A percentile compares a stretch with the other conserved stretches of the same genome.
Conservation (phyloP, 2,329 filamentous ascomycete species). For the Pyrenophora teres region DNA sequence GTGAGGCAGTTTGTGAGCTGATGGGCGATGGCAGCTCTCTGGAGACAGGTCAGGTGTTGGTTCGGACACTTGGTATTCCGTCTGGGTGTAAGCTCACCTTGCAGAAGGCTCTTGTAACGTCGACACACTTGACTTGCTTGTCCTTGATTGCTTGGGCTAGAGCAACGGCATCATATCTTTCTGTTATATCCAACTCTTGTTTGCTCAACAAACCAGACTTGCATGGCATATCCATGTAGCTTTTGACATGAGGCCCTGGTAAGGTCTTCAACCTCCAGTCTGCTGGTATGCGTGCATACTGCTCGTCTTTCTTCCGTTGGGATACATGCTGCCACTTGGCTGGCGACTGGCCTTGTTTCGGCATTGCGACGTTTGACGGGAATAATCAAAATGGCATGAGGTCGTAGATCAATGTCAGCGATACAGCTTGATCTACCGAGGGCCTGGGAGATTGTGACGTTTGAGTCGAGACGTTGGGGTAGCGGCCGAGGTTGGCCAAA, state of each 20-base stretch:
- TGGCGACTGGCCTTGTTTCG: slow-evolving; percentile 9
- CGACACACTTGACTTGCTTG: slow-evolving; percentile 43
- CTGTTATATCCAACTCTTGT: slow-evolving; percentile 61
- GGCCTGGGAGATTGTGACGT: too few relatives aligned
- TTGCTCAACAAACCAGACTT: slow-evolving; percentile 58
- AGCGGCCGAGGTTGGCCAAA: slow-evolving; percentile 22
- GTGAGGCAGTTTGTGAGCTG: slow-evolving; percentile 52
- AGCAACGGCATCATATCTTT: slow-evolving; percentile 55
- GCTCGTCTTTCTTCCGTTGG: slow-evolving; percentile 51
- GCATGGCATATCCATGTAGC: slow-evolving; percentile 55
- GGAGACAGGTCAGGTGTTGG: background rate
- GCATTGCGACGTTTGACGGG: slow-evolving; percentile 18
- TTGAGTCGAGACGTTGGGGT: background rate
- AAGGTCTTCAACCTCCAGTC: slow-evolving; percentile 49
- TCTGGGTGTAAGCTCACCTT: slow-evolving; percentile 36
- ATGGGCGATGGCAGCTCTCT: slow-evolving; percentile 54
- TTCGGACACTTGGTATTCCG: background rate
- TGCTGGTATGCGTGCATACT: slow-evolving; percentile 48
- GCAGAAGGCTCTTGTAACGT: slow-evolving; percentile 51
- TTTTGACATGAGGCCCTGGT: slow-evolving; percentile 30
- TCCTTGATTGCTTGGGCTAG: slow-evolving; percentile 45
- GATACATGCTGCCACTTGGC: slow-evolving; percentile 49
- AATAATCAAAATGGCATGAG: background rate
- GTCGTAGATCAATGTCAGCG: background rate
- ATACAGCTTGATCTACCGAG: too few relatives aligned